These are phyloP conservation scores for Starmerella scarabaei DNA, from an alignment of 805 yeast genomes.

Conservation along the genomic window DNA sequence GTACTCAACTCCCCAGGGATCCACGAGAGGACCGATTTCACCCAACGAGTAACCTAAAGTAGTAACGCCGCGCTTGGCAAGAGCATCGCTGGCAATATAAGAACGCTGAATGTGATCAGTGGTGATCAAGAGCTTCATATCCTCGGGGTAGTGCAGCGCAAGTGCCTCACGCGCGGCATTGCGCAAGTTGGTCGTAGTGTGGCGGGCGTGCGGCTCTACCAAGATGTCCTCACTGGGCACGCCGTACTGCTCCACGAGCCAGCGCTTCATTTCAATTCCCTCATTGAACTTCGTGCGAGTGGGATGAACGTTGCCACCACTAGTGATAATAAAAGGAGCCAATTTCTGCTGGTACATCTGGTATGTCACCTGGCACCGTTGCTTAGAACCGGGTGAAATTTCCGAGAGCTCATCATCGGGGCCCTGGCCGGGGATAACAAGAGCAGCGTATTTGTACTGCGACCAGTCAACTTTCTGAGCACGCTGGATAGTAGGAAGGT, in stretches of 20 bases:
- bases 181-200: background rate
- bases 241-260: background rate
- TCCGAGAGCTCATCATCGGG: background rate
- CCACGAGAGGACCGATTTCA: background rate
- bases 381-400: background rate
- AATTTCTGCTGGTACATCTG: background rate
- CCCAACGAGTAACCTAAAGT: background rate
- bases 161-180: background rate
- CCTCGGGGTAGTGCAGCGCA: background rate
- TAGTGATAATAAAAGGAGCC: background rate
- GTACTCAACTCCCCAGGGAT: background rate
- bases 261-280: background rate
- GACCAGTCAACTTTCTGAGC: background rate
- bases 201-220: constrained; percentile 1
- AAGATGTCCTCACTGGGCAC: background rate
- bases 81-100: background rate
- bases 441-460: background rate
- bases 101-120: background rate
- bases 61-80: background rate
- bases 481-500: background rate
- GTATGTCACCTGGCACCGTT: background rate
- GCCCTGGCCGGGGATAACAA: background rate
- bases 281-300: background rate
- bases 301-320: background rate
- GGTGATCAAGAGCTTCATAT: background rate